Base-by-base conservation (phyloP, 2,329 filamentous ascomycete species). In the Paradendryphiella salina region DNA sequence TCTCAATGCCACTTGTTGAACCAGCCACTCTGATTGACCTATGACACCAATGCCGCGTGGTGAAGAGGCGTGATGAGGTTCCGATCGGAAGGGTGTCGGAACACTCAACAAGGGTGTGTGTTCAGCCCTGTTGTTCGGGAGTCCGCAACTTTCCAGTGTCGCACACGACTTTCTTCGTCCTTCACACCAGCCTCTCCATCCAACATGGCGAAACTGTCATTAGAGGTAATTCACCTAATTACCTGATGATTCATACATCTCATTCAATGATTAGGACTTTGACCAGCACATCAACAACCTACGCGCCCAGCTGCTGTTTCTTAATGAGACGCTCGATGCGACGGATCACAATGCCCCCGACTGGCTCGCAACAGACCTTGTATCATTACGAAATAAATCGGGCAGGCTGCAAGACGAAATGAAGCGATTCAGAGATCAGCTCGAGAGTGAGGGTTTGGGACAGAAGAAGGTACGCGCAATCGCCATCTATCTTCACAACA, bases 331-430 rank as follows among this genome's bases (percentile, higher is more conserved):
- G 18, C 67, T 72, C 57, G 63, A 71, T 53, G 61, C 60, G 28
- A 71, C 67, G 32, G 68, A 72, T 49, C 63, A 68, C 55, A 68
- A 67, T 62, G 61, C 60, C 28, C 68, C 68, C 10, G 68, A 71
- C 45, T 71, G 68, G 68, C 58, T 70, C n/a, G 64, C 68, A n/a
- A 63, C 63, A 5, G 68, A 71, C 39, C 62, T 72, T 32, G 48
- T 71, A 38, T 65, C 62, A 15, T 47, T 72, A 36, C 63, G 66
- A 28, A 69, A 69, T 21, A 68, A 69, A 46, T 64, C 66, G 13
- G 63, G 67, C 13, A 65, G 65, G 31, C 44, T 72, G 21, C 59
- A 64, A n/a, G 68, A 70, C 57, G 66, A 67, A 32, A 70, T 72
- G 68, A 63, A 68, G 46, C 57, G 62, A 26, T 67, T 72, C 36